phyloP scores from a whole-genome alignment of 2,329 filamentous ascomycete species.

The Sphaerostilbella broomeana region DNA sequence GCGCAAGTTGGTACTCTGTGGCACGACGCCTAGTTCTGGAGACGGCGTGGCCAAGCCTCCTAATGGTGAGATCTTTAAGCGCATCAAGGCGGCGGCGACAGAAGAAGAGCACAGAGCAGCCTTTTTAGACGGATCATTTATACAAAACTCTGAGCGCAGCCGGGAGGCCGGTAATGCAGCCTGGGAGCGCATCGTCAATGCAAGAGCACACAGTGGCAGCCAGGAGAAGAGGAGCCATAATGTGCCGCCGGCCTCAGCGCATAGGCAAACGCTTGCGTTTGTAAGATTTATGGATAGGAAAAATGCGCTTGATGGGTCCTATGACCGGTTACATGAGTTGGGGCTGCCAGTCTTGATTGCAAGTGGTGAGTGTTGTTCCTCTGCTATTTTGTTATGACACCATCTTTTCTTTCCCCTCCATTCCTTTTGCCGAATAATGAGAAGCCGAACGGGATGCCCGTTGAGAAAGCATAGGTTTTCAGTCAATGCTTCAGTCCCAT shows the following conservation, averaged over 20 bases:
- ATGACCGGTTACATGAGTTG: slow-evolving; percentile 28
- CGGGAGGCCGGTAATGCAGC: slow-evolving; percentile 26
- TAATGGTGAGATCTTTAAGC: slow-evolving; percentile 25
- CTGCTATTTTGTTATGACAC: background rate
- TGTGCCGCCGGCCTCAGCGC: slow-evolving; percentile 22
- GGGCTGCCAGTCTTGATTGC: slow-evolving; percentile 31
- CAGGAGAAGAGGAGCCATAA: slow-evolving; percentile 19
- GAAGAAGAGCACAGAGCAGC: slow-evolving; percentile 28
- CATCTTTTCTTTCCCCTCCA: background rate
- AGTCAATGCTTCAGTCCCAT: no score
- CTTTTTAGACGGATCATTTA: slow-evolving; percentile 31
- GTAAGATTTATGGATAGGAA: slow-evolving; percentile 31
- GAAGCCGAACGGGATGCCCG: no score
- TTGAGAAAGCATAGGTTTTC: no score
- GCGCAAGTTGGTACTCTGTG: slow-evolving; percentile 37
- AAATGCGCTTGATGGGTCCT: slow-evolving; percentile 27
- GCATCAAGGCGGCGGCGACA: slow-evolving; percentile 26
- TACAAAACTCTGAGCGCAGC: slow-evolving; percentile 22
- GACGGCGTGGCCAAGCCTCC: slow-evolving; percentile 27
- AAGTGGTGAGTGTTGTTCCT: slow-evolving; percentile 26
- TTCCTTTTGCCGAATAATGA: background rate
- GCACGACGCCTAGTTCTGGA: slow-evolving; percentile 35
- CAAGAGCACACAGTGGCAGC: slow-evolving; percentile 15
- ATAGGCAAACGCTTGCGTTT: slow-evolving; percentile 28
- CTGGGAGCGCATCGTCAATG: slow-evolving; percentile 29